Evolutionary conservation across 2,329 filamentous ascomycete species (phyloP).

Genomic region (Neurospora sp.): DNA sequence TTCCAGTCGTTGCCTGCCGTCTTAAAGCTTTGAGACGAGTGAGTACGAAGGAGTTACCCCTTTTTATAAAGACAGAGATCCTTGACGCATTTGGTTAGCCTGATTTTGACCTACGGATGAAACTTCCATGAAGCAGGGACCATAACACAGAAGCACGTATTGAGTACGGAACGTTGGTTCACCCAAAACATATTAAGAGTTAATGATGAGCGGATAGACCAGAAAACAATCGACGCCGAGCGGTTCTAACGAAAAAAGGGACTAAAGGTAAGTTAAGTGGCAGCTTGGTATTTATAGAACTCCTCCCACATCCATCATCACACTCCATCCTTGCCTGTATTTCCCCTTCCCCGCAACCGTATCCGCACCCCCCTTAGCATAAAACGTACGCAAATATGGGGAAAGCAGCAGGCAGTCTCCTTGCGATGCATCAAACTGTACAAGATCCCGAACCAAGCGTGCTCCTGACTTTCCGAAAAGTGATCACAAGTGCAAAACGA

Average conservation of each 20-base stretch:
- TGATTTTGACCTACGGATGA: background rate
- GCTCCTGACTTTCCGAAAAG: constrained; percentile 25
- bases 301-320: background rate
- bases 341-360: background rate
- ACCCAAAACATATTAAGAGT: background rate
- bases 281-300: background rate
- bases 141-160: background rate
- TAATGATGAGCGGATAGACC: background rate
- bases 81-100: background rate
- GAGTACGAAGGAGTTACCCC: background rate
- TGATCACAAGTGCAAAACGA: constrained; percentile 21
- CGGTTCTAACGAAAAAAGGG: background rate
- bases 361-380: background rate
- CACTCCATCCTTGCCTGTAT: background rate
- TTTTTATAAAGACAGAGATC: background rate
- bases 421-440: constrained; percentile 24
- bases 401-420: constrained; percentile 17
- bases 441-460: constrained; percentile 24
- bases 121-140: background rate
- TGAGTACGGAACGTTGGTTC: background rate
- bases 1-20: background rate
- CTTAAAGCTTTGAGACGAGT: background rate
- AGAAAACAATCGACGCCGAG: background rate
- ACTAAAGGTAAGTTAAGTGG: background rate
- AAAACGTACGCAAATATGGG: constrained; percentile 1